These are phyloP conservation scores for Auricularia sp. DNA, from an alignment of 768 basidiomycete genomes.

Conservation along the genomic window DNA sequence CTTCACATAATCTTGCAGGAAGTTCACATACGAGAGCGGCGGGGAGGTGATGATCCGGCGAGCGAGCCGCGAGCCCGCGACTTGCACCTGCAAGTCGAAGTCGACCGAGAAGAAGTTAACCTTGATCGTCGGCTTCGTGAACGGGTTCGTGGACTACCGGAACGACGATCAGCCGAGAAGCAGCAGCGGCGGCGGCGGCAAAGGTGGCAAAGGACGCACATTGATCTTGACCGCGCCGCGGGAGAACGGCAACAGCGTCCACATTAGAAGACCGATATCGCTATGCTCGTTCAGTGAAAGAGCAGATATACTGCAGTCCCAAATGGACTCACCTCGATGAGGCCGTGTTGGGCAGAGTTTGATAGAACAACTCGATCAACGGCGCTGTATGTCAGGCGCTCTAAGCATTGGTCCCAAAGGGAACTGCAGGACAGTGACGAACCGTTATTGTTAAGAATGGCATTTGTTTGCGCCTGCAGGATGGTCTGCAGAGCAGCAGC, in stretches of 20 bases:
- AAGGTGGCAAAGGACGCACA: constrained; percentile 16
- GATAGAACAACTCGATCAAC: constrained; percentile 36
- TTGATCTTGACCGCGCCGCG: constrained; percentile 40
- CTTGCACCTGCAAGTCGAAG: constrained; percentile 40
- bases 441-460: constrained; percentile 39
- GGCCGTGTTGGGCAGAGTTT: constrained; percentile 22
- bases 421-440: too few relatives aligned
- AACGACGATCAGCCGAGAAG: not conserved
- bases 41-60: constrained; percentile 31
- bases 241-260: constrained; percentile 47
- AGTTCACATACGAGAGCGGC: constrained; percentile 30
- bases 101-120: constrained; percentile 43
- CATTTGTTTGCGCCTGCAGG: constrained; percentile 34
- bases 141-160: constrained; percentile 35
- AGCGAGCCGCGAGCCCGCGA: constrained; percentile 35
- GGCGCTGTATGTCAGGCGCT: constrained; percentile 24
- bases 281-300: constrained; percentile 13
- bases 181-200: not conserved
- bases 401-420: too few relatives aligned
- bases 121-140: constrained; percentile 34
- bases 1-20: not conserved
- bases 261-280: constrained; percentile 38
- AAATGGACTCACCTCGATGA: constrained; percentile 30
- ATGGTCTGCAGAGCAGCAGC: constrained; percentile 33
- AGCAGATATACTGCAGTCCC: not conserved